Conservation (phyloP, 306 rosid genomes). For the Cicer judaicum region DNA sequence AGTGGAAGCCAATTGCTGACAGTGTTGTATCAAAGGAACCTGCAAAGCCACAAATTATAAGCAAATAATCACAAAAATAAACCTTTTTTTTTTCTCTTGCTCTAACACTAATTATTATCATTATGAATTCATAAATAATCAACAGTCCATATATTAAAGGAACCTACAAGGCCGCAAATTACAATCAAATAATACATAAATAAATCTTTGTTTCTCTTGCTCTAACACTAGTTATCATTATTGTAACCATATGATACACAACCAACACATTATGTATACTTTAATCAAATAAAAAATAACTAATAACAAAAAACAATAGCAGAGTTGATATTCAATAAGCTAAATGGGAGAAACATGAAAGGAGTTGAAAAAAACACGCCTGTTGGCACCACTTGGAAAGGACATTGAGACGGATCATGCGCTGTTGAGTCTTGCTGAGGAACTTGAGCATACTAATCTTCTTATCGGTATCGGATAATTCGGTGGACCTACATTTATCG, state of each 20-base stretch:
- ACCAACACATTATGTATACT: not conserved
- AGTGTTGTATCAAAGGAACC: conserved; percentile 95
- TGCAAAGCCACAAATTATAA: conserved; percentile 45
- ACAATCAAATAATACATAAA: not conserved
- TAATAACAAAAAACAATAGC: not conserved
- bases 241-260: not conserved
- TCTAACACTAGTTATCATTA: not conserved
- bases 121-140: too few relatives aligned
- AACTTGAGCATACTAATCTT: conserved; percentile 82
- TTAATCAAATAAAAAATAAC: not conserved
- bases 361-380: conserved; percentile 41
- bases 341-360: not conserved
- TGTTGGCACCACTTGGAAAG: conserved; percentile 97
- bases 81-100: too few relatives aligned
- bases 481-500: conserved; percentile 74
- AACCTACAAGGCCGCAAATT: conserved; percentile 60
- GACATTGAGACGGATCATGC: conserved; percentile 95
- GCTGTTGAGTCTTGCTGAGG: conserved; percentile 89
- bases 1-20: conserved; percentile 89
- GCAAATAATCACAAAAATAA: not conserved
- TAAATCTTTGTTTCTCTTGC: not conserved
- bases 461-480: conserved; percentile 82
- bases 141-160: conserved; percentile 59
- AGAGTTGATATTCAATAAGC: not conserved
- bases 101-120: too few relatives aligned